Base-by-base conservation (phyloP, 2,329 filamentous ascomycete species). In the Aspergillus aculeatinus region DNA sequence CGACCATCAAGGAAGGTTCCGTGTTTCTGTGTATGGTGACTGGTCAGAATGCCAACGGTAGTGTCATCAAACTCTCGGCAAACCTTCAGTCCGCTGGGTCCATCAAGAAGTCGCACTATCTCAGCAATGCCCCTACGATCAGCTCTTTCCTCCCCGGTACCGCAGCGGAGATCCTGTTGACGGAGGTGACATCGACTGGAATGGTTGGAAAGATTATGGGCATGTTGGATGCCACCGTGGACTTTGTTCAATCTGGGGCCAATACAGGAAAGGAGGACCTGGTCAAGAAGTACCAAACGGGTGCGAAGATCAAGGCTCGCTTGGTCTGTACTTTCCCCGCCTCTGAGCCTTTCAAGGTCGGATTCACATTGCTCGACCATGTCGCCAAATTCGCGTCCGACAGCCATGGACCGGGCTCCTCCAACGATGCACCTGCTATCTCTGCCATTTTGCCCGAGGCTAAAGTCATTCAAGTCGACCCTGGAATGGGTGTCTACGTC, bases 131-230 rank as follows among this genome's bases (percentile, higher is more conserved):
- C 0, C 92, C 92, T 9, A 96, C 91, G 0, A 90, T 99, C 71
- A 92, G 93, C 73, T 86, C 90, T 6, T 96, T 96, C 77, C 83
- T 97, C 6, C 95, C 96, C 1, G 96, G 95, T 65, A 95, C 92
- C n/a, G 87, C 89, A 5, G 91, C 92, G 39, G 92, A 96, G 67
- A 82, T 97, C 11, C 81, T 98, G 52, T 79, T 99, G 42, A 89
- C 90, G 2, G 89, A 95, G 51, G 86, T 90, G 14, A 87, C 88
- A 11, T 77, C 83, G 12, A 86, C 85, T 64, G 95, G 95, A n/a
- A 78, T 99, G 60, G 81, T 85, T 52, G 95, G 95, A 68, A 97
- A 97, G 75, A 86, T 98, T 49, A 90, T 99, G 83, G 96, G 95
- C 16, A 87, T 93, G 72, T 79, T 99, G 25, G 91, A 97, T 76